Evolutionary conservation across 2,329 filamentous ascomycete genomes (phyloP).

Genomic region (Chaetothyriales sp.): DNA sequence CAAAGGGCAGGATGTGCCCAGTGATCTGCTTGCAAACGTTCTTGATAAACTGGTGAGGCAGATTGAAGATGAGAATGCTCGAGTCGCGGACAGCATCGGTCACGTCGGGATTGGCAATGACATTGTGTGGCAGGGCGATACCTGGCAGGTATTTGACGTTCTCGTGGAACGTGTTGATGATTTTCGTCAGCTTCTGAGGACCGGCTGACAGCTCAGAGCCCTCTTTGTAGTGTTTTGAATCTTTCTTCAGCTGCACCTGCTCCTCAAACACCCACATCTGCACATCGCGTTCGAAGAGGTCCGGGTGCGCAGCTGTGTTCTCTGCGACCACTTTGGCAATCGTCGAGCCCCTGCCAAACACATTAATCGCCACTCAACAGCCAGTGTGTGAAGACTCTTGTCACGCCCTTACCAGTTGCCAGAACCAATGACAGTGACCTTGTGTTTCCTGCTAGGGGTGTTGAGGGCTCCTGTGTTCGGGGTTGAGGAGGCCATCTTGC

Average conservation of each 20-base stretch:
- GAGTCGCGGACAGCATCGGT: conserved; percentile 67
- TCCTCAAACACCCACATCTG: conserved; percentile 99
- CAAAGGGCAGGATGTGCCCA: conserved; percentile 80
- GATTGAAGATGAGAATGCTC: conserved; percentile 86
- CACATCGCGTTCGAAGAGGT: conserved; percentile 74
- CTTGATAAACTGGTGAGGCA: conserved; percentile 89
- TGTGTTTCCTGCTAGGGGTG: conserved; percentile 54
- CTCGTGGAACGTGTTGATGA: conserved; percentile 89
- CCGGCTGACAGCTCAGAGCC: conserved; percentile 42
- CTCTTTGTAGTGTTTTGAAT: conserved; percentile 57
- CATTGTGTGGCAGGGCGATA: conserved; percentile 64
- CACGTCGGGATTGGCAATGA: conserved; percentile 70
- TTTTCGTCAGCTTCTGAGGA: conserved; percentile 69
- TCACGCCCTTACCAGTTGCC: conserved; percentile 66
- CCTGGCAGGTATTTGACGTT: conserved; percentile 97
- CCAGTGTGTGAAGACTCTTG: neutral
- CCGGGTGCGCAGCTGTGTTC: conserved; percentile 62
- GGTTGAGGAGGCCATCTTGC: conserved; percentile 34
- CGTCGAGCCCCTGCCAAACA: conserved; percentile 64
- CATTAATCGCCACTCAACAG: conserved; percentile 1
- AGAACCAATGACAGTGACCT: conserved; percentile 84
- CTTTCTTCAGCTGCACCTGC: conserved; percentile 57
- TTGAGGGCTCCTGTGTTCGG: conserved; percentile 26
- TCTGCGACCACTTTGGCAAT: conserved; percentile 96
- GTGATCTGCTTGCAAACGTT: conserved; percentile 70